Conservation (phyloP, 352 stramenopile species). For the Salisapilia sapeloensis region DNA sequence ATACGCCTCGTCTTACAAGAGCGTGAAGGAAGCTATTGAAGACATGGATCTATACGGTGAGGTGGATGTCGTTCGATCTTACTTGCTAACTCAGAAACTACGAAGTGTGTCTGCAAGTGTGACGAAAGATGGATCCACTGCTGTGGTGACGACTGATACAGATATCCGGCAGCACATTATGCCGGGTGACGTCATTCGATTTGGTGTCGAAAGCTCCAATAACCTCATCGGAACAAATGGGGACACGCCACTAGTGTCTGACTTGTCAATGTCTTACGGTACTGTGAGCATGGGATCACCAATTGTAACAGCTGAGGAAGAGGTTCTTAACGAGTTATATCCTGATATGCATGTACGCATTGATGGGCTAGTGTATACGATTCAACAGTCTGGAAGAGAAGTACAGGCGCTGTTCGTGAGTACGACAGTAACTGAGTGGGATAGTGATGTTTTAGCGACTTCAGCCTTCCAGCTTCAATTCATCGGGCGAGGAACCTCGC, state of each 20-base stretch:
- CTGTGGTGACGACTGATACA: constrained; percentile 23
- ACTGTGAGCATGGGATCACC: constrained; percentile 21
- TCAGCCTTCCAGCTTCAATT: constrained; percentile 32
- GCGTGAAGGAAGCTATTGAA: constrained; percentile 56
- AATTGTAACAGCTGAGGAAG: constrained; percentile 11
- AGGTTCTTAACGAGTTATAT: constrained; percentile 6
- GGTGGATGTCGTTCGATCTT: constrained; percentile 36
- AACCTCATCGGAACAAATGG: constrained; percentile 44
- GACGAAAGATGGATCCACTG: constrained; percentile 23
- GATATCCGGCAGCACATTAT: constrained; percentile 51
- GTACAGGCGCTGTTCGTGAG: constrained; percentile 23
- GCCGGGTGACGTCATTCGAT: constrained; percentile 44
- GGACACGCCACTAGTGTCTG: constrained; percentile 34
- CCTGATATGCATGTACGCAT: constrained; percentile 39
- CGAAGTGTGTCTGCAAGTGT: constrained; percentile 29
- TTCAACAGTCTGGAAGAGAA: constrained; percentile 55
- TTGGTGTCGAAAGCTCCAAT: constrained; percentile 16
- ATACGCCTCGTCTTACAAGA: constrained; percentile 38
- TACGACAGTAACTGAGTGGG: constrained; percentile 6
- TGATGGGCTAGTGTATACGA: constrained; percentile 29
- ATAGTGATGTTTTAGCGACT: constrained; percentile 3
- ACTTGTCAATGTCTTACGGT: constrained; percentile 27
- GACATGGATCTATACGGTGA: constrained; percentile 59
- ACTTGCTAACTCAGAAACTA: constrained; percentile 34
- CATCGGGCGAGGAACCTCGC: constrained; percentile 9